Evolutionary conservation across 2,329 filamentous ascomycete species (phyloP), one percentile per base, ranked within the genome.

Genomic region (Colletotrichum cuscutae): DNA sequence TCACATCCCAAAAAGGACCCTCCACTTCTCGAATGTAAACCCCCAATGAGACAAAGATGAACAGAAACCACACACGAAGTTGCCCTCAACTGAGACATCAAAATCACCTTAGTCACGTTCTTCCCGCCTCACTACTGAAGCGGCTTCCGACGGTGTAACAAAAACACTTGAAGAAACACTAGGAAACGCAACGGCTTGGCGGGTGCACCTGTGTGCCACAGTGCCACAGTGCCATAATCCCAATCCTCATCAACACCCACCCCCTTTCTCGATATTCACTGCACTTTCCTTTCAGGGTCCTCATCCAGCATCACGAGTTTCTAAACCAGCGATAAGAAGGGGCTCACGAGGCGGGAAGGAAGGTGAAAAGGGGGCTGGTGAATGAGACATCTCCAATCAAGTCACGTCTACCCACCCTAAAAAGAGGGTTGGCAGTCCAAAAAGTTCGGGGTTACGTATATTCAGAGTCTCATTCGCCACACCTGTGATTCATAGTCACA

Each of bases 381-480:
- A 58, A 46, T 72, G 69, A 72, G 65, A 72, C 70, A 70, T 60
- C 35, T n/a, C 70, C 65, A 64, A 60, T 35, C 65, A 69, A n/a
- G 19, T 5, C 56, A 1, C n/a, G 12, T 15, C 37, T 53, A 8
- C n/a, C 9, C 12, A 12, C 24, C 24, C 15, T 19, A 6, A 32
- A 35, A 53, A 22, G 28, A 24, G 15, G 46, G 30, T 30, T 7
- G 37, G 13, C 37, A 42, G 37, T 42, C 37, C 42, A 8, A 49
- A 42, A 42, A 49, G 2, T n/a, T 42, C 46, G 30, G 37, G 37
- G 59, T 42, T 42, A 30, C 37, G 58, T 28, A 61, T 15, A 3
- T 19, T 12, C 5, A n/a, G 2, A n/a, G 37, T 35, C 54, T 22
- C 62, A 42, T 32, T 65, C 62, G 62, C 62, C 52, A 65, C 52